A percentile compares a stretch with the other conserved stretches of the same genome.
These are phyloP conservation scores for Obelidium mucronatum DNA, from an alignment of 192 early-diverging fungal genomes.

Conservation along the genomic window DNA sequence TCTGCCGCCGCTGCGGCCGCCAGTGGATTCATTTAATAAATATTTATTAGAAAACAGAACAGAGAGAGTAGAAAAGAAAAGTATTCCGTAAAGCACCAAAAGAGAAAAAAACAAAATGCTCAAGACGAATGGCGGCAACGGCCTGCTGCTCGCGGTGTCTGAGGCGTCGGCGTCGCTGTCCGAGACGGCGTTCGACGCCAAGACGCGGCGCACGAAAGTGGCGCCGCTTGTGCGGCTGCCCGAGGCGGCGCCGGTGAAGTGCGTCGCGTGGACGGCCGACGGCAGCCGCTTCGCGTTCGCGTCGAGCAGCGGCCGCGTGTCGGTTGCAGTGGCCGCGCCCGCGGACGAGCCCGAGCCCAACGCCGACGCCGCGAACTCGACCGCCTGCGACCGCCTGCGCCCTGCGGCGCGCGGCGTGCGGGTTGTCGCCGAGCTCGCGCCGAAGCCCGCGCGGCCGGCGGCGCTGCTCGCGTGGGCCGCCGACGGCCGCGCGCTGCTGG, in stretches of 20 bases:
- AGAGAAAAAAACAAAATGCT: too few relatives aligned
- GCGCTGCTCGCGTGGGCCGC: constrained; percentile 73
- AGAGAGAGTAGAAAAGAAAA: too few relatives aligned
- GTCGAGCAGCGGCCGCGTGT: constrained; percentile 6
- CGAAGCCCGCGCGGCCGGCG: constrained; percentile 64
- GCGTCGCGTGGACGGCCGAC: background rate
- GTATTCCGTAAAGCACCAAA: background rate
- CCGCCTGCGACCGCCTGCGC: background rate
- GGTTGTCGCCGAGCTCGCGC: constrained; percentile 45
- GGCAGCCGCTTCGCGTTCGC: background rate
- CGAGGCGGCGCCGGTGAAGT: constrained; percentile 8
- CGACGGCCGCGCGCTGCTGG: constrained; percentile 65
- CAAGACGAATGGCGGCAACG: too few relatives aligned
- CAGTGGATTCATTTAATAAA: too few relatives aligned
- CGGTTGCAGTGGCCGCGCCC: background rate
- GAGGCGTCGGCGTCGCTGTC: too few relatives aligned
- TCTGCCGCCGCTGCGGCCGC: too few relatives aligned
- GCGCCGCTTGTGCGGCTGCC: constrained; percentile 5
- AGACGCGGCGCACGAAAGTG: too few relatives aligned
- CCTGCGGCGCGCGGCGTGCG: background rate
- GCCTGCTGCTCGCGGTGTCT: too few relatives aligned
- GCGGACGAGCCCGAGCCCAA: background rate
- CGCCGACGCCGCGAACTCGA: background rate
- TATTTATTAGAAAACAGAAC: too few relatives aligned
- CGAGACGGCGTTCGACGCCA: too few relatives aligned